Evolutionary conservation across 192 early-diverging fungal genomes (phyloP).

Genomic region (Podila epigama): DNA sequence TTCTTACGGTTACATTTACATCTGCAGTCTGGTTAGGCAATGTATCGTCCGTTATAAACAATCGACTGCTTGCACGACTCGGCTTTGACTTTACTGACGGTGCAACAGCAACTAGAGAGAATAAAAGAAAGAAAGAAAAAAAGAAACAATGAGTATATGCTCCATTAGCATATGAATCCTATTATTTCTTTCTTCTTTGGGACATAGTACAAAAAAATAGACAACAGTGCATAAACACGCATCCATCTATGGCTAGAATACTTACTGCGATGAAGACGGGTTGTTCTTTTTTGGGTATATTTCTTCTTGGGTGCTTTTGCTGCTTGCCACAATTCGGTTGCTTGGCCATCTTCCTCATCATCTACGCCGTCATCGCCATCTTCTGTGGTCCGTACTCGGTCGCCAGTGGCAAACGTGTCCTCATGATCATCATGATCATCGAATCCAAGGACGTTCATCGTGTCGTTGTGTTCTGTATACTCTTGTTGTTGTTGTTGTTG

Average conservation of each 20-base stretch:
- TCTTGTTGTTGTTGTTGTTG: not conserved
- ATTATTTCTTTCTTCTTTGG: too few species aligned
- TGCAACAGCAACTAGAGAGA: slow-evolving; percentile 22
- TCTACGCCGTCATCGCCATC: not conserved
- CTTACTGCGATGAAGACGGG: slow-evolving; percentile 41
- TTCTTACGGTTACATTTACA: not conserved
- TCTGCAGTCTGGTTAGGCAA: not conserved
- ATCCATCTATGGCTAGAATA: too few species aligned
- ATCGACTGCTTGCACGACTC: not conserved
- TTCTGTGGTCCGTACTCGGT: too few species aligned
- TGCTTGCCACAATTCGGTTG: not conserved
- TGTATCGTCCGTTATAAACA: not conserved
- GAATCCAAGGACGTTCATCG: too few species aligned
- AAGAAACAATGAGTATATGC: not conserved
- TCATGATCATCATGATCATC: not conserved
- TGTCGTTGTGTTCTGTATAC: too few species aligned
- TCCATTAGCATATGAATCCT: too few species aligned
- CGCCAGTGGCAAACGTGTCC: not conserved
- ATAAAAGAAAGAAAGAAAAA: not conserved
- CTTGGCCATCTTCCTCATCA: not conserved
- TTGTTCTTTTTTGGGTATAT: slow-evolving; percentile 47
- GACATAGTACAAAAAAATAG: too few species aligned
- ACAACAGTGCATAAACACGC: too few species aligned
- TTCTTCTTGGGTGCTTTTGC: slow-evolving; percentile 14
- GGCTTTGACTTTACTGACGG: slow-evolving; percentile 35